Evolutionary conservation across 2,329 filamentous ascomycete species (phyloP), one percentile per base, ranked within the genome.

Genomic region (Microcyclospora tardicrescens): DNA sequence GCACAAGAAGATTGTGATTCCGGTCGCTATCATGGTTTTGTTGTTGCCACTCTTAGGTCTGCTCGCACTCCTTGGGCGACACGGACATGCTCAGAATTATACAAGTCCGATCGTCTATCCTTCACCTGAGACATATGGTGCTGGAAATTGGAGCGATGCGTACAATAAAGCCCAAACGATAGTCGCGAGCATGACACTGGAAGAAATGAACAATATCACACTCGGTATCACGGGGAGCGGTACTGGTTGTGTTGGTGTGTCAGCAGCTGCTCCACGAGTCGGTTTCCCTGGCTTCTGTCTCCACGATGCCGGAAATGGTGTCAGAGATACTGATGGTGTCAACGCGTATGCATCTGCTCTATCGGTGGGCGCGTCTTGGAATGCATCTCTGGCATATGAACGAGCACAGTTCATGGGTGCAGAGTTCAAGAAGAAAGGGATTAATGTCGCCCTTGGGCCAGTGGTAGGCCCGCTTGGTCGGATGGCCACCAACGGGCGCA

Each of bases 391-490:
- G 41, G 68, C 72, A 0, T 69, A 73, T 35, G 56, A 65, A 31
- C 58, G 73, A 10, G 74, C 62, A 0, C 56, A 61, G 3, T 65
- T 67, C 33, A 72, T 79, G 64, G 75, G 69, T 0, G 62, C 61
- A 3, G 74, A 79, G 44, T 77, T 75, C 50, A 69, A 51, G 43
- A 50, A 46, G 16, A 60, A 60, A 62, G 47, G 63, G 29, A 70
- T 77, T 24, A 78, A 85, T 54, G 68, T 84, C 39, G 77, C 75
- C 43, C 66, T 85, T 4, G 81, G 79, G 0, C 81, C 80, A 2
- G 66, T 71, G 0, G 77, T 84, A 19, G 80, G 79, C 0, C 73
- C 81, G 1, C 57, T 85, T 2, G 81, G 81, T 1, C 70, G 79
- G 9, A 81, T 84, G 50, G 80, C 81, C 0, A 69, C 75, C 35